phyloP scores from a whole-genome alignment of 2,329 filamentous ascomycete genomes.

The Fusarium sp. region DNA sequence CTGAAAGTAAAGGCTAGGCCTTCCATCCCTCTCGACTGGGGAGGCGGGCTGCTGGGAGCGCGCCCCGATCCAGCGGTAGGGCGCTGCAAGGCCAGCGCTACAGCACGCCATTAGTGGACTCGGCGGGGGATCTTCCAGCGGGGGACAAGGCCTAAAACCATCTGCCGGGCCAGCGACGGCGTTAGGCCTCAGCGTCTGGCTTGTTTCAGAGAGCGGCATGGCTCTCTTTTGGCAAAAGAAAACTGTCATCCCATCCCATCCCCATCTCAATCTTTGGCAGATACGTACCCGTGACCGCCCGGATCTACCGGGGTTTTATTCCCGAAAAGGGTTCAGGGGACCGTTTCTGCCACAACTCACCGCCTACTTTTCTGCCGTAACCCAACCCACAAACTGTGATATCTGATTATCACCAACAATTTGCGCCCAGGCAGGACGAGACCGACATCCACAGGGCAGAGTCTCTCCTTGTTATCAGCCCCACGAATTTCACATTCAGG shows the following conservation, averaged over 20 bases:
- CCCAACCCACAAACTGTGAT: constrained; percentile 34
- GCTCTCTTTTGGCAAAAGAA: neutral
- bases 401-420: constrained; percentile 25
- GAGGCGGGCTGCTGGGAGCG: neutral
- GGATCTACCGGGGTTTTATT: constrained; percentile 2
- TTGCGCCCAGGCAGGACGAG: constrained; percentile 5
- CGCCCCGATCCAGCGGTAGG: neutral
- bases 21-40: neutral
- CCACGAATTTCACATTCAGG: neutral
- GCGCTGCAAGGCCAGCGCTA: constrained; percentile 10
- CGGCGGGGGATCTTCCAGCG: constrained; percentile 12
- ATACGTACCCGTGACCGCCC: constrained; percentile 21
- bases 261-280: neutral
- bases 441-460: neutral
- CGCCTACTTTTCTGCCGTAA: constrained; percentile 43
- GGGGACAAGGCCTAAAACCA: constrained; percentile 7
- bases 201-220: constrained; percentile 1
- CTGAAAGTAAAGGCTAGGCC: neutral
- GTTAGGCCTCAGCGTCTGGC: constrained; percentile 12
- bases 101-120: constrained; percentile 6
- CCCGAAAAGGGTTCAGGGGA: constrained; percentile 14
- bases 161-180: constrained; percentile 26
- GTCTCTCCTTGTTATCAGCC: constrained; percentile 5
- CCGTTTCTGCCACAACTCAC: constrained; percentile 43
- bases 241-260: neutral